Percentiles rank a stretch among this genome's conserved stretches.
phyloP scores from a whole-genome alignment of 1,139 yeast species.

The Blastobotrys arbuscula region DNA sequence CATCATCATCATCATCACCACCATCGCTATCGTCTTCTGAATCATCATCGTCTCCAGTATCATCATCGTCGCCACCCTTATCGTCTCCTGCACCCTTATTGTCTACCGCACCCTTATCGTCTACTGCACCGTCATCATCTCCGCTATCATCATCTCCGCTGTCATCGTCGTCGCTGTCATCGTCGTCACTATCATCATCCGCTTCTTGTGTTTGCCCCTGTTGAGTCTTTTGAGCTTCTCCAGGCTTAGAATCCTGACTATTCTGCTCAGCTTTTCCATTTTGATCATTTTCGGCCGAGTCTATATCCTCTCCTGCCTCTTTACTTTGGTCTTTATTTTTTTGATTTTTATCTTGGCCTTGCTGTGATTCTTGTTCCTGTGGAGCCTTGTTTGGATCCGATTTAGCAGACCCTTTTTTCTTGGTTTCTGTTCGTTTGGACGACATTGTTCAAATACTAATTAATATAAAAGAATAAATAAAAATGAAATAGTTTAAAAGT shows the following conservation, averaged over 20 bases:
- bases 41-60: background rate
- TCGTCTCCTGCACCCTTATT: background rate
- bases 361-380: background rate
- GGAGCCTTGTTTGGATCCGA: too few relatives aligned
- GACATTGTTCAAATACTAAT: too few relatives aligned
- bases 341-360: background rate
- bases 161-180: background rate
- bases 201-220: background rate
- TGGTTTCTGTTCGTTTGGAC: too few relatives aligned
- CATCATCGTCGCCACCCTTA: background rate
- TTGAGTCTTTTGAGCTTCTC: too few relatives aligned
- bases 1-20: constrained; percentile 2
- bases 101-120: background rate
- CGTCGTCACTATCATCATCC: background rate
- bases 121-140: background rate
- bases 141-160: background rate
- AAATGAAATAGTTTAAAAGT: too few relatives aligned
- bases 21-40: background rate
- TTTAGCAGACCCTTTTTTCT: too few relatives aligned
- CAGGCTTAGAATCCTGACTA: too few relatives aligned
- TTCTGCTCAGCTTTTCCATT: background rate
- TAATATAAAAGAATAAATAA: too few relatives aligned
- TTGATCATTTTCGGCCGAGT: background rate
- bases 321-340: background rate
- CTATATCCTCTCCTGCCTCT: background rate